phyloP scores from a whole-genome alignment of 108 stramenopile species.

The Bacterosira constricta region DNA sequence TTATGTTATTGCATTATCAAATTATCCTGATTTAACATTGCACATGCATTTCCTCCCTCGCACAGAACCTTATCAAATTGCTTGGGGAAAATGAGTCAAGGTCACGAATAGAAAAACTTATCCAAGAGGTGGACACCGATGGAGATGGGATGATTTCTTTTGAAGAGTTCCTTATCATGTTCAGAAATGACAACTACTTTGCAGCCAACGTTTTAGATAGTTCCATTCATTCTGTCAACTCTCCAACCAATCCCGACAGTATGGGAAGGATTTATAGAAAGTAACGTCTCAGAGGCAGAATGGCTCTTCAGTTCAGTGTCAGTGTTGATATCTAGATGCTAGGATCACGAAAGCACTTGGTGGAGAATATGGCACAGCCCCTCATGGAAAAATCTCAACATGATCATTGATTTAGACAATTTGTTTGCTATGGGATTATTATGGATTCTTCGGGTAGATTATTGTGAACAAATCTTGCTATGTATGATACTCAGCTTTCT shows the following conservation, averaged over 20 bases:
- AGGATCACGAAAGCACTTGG: no score
- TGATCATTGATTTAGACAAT: no score
- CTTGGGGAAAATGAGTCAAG: conserved; percentile 67
- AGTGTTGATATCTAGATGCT: no score
- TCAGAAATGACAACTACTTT: conserved; percentile 23
- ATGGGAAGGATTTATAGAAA: background rate
- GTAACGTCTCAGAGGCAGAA: background rate
- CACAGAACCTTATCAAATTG: conserved; percentile 59
- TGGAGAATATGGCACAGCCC: no score
- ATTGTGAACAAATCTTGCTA: no score
- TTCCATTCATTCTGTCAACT: no score
- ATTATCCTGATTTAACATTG: no score
- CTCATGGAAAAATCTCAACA: no score
- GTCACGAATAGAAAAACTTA: conserved; percentile 77
- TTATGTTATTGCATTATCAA: background rate
- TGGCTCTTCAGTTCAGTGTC: no score
- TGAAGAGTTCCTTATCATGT: conserved; percentile 63
- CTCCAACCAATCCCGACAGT: no score
- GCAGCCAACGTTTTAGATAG: background rate
- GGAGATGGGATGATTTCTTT: conserved; percentile 85
- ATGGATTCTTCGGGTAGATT: no score
- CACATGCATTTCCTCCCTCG: background rate
- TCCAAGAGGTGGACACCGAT: conserved; percentile 88
- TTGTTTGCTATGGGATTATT: no score
- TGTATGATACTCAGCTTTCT: background rate